Base-by-base conservation (phyloP, 2,329 filamentous ascomycete species). In the Penicillium janthinellum region DNA sequence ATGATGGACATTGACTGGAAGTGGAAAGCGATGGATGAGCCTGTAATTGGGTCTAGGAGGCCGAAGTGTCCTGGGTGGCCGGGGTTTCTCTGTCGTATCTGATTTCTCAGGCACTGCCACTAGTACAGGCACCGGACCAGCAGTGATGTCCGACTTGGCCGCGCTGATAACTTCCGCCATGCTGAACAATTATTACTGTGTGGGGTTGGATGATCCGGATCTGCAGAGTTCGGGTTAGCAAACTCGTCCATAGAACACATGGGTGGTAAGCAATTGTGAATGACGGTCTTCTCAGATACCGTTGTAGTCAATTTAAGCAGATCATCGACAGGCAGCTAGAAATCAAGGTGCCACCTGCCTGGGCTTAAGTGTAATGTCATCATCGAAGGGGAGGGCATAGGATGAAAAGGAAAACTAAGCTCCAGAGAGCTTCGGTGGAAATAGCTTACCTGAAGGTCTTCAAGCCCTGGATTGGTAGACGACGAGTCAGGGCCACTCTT, bases 261-360 rank as follows among this genome's bases (percentile, higher is more conserved):
- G n/a, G 47, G 53, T 56, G 45, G 57, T 45, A 41, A 38, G 57
- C 41, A 42, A 49, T 22, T 48, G 50, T 51, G 59, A 56, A 53
- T 65, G 42, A 55, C 60, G 61, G 71, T 77, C 82, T 82, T 84
- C 85, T 95, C 91, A 95, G 91, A 95, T 95, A 95, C 91, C 91
- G 91, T 95, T 94, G 90, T 95, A 95, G 91, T 95, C 90, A 88
- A 86, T 83, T 84, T 84, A 81, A 81, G 83, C 72, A 75, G 72
- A 76, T 74, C 80, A 83, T 76, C 65, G 80, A 77, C 77, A 76
- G 73, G 75, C 72, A 74, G 78, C 79, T 76, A 79, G 80, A 82
- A 82, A 81, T 81, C 79, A 81, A 79, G 57, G 74, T 80, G 78
- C 75, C 73, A 70, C 72, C 66, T 77, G 76, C 74, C 79, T 82